phyloP scores from a whole-genome alignment of 257 asterid genomes.

The Thymus quinquecostatus region DNA sequence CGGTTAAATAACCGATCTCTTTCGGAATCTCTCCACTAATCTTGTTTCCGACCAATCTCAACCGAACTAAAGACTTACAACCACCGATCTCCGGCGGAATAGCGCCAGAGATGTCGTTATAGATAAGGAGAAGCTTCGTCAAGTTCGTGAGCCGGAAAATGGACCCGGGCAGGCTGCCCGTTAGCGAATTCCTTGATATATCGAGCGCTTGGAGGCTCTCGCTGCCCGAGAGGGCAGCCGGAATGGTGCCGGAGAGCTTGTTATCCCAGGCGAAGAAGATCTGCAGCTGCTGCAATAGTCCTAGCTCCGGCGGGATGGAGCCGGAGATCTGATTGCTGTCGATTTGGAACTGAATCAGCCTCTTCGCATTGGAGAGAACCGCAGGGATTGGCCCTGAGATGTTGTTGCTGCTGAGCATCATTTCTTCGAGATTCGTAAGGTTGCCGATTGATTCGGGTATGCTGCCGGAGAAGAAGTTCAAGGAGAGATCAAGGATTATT shows the following conservation, averaged over 20 bases:
- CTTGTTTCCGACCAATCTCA: conserved; percentile 62
- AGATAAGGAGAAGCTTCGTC: conserved; percentile 68
- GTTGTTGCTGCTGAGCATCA: conserved; percentile 79
- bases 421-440: conserved; percentile 58
- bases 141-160: conserved; percentile 66
- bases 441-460: conserved; percentile 68
- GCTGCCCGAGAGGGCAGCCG: conserved; percentile 60
- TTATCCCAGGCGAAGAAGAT: conserved; percentile 84
- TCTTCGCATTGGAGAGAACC: conserved; percentile 62
- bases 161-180: conserved; percentile 61
- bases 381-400: conserved; percentile 76
- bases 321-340: conserved; percentile 77
- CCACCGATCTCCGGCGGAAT: conserved; percentile 72
- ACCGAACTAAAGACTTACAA: conserved; percentile 60
- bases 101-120: conserved; percentile 63
- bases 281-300: conserved; percentile 49
- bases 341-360: conserved; percentile 62
- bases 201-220: conserved; percentile 75
- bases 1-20: conserved; percentile 54
- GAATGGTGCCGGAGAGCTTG: conserved; percentile 74
- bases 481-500: conserved; percentile 62
- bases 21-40: conserved; percentile 63
- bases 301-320: conserved; percentile 62
- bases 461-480: conserved; percentile 56
- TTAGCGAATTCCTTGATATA: conserved; percentile 61